Conservation (phyloP, 73 alveolate genomes). For the Tetrahymena elliotti region DNA sequence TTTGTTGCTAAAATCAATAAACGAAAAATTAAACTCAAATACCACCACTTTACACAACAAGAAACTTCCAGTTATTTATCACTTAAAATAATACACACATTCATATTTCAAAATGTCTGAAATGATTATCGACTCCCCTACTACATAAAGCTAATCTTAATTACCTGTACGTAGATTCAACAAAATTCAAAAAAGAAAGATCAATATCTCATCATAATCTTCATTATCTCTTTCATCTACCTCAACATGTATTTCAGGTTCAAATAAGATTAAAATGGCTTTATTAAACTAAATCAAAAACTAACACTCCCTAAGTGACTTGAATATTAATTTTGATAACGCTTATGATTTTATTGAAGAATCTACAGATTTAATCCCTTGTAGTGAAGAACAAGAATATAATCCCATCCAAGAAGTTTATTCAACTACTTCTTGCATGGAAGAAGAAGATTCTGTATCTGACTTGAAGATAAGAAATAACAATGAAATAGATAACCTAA, state of each 20-base stretch:
- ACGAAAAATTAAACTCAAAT: not conserved
- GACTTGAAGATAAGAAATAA: not conserved
- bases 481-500: not conserved
- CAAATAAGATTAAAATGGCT: not conserved
- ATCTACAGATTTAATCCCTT: not conserved
- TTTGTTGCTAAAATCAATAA: not conserved
- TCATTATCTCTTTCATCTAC: not conserved
- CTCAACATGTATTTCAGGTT: not conserved
- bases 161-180: not conserved
- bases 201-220: not conserved
- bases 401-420: not conserved
- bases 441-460: not conserved
- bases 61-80: not conserved
- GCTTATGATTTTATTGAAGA: not conserved
- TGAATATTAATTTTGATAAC: not conserved
- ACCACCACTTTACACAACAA: not conserved
- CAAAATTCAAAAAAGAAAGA: not conserved
- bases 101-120: not conserved
- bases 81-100: not conserved
- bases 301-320: not conserved
- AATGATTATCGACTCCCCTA: not conserved
- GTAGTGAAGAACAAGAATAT: not conserved
- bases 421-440: not conserved
- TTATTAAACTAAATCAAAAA: not conserved
- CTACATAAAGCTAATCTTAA: not conserved